Conservation (phyloP, 768 basidiomycete species). For the Boletus fagicola region DNA sequence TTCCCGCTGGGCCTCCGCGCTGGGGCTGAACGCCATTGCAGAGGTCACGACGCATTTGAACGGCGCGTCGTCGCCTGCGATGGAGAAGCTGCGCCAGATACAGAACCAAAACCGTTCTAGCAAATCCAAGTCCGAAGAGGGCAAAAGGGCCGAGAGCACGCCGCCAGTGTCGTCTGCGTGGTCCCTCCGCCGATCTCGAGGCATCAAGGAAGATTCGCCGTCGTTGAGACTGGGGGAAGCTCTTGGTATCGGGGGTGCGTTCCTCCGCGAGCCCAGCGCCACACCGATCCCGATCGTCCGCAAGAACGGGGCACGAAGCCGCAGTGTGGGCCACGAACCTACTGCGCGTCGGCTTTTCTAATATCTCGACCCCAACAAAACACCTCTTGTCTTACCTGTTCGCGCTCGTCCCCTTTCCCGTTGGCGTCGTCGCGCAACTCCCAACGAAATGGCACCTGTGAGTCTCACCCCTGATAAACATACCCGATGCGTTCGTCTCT, state of each 20-base stretch:
- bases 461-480: conserved; percentile 14
- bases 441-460: conserved; percentile 10
- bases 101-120: conserved; percentile 3
- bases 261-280: conserved; percentile 29
- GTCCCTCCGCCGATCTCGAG: conserved; percentile 12
- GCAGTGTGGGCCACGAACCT: conserved; percentile 26
- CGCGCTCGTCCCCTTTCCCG: background rate
- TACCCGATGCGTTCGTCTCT: conserved; percentile 1
- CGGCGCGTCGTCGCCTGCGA: conserved; percentile 16
- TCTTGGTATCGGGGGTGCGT: conserved; percentile 10
- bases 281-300: conserved; percentile 25
- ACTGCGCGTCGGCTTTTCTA: conserved; percentile 18
- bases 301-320: conserved; percentile 26
- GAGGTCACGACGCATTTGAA: conserved; percentile 20
- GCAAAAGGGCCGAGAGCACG: conserved; percentile 31
- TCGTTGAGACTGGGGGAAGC: conserved; percentile 8
- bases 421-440: background rate
- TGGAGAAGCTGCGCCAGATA: conserved; percentile 23
- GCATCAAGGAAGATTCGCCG: conserved; percentile 10
- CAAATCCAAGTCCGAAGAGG: background rate
- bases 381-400: background rate
- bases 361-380: background rate
- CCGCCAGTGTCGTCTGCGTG: conserved; percentile 29
- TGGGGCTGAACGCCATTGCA: conserved; percentile 23
- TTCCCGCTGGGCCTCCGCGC: conserved; percentile 28